These are phyloP conservation scores for Hyphopichia fennica DNA, from an alignment of 1,139 yeast genomes.

Conservation along the genomic window DNA sequence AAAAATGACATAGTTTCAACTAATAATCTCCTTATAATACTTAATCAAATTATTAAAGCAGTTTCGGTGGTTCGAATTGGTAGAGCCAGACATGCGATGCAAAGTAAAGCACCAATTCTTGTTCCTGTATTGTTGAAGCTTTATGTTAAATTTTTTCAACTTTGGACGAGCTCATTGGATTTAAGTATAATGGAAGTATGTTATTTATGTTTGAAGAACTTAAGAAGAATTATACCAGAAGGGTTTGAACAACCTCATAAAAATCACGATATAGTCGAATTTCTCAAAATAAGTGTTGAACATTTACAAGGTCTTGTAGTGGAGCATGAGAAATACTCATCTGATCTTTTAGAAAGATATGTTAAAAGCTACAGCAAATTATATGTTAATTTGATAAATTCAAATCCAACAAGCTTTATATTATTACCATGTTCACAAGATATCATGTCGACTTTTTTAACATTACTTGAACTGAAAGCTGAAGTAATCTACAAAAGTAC, in stretches of 20 bases:
- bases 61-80: slow-evolving; percentile 81
- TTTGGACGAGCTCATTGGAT: slow-evolving; percentile 55
- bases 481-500: slow-evolving; percentile 50
- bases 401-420: slow-evolving; percentile 71
- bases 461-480: slow-evolving; percentile 64
- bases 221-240: slow-evolving; percentile 73
- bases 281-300: slow-evolving; percentile 54
- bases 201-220: slow-evolving; percentile 70
- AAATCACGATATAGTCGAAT: slow-evolving; percentile 57
- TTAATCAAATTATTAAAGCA: slow-evolving; percentile 76
- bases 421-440: slow-evolving; percentile 64
- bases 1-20: slow-evolving; percentile 50
- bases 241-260: slow-evolving; percentile 73
- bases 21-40: slow-evolving; percentile 62
- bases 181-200: slow-evolving; percentile 64
- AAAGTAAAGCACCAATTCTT: slow-evolving; percentile 63
- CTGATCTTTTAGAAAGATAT: slow-evolving; percentile 66
- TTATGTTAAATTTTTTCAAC: slow-evolving; percentile 58
- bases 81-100: slow-evolving; percentile 76
- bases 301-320: slow-evolving; percentile 61
- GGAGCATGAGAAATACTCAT: slow-evolving; percentile 53
- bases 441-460: slow-evolving; percentile 58
- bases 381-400: slow-evolving; percentile 54
- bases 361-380: slow-evolving; percentile 76
- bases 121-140: slow-evolving; percentile 59